Conservation (phyloP, 1,284 basidiomycete genomes). For the Fomitiporia mediterranea region DNA sequence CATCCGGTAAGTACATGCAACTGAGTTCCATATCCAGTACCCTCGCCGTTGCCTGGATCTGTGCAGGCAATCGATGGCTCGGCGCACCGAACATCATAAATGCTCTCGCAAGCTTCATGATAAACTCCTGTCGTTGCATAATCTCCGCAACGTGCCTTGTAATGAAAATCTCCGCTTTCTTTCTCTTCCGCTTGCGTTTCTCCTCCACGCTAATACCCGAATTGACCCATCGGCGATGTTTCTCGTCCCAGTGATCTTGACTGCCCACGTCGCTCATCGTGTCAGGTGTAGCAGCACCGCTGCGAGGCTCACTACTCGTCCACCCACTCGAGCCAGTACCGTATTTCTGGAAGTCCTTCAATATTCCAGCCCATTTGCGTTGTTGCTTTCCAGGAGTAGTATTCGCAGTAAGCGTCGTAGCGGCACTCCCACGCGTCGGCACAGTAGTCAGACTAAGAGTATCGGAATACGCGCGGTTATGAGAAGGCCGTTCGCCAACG, state of each 20-base stretch:
- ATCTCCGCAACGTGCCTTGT: constrained; percentile 88
- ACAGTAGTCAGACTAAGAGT: constrained; percentile 1
- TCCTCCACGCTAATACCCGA: constrained; percentile 28
- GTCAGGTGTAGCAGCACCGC: constrained; percentile 24
- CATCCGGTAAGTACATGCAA: constrained; percentile 84
- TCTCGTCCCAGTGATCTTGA: constrained; percentile 25
- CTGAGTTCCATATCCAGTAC: constrained; percentile 83
- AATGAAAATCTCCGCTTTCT: constrained; percentile 73
- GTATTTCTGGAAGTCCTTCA: constrained; percentile 32
- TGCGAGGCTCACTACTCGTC: constrained; percentile 26
- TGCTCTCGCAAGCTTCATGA: constrained; percentile 83
- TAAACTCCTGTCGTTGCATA: constrained; percentile 83
- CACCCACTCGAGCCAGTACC: constrained; percentile 18
- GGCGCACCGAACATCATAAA: constrained; percentile 97
- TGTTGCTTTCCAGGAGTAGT: constrained; percentile 19
- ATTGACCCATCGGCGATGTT: constrained; percentile 19
- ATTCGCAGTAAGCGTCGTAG: constrained; percentile 19
- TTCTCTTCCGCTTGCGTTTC: constrained; percentile 59
- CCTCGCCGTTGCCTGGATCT: constrained; percentile 81
- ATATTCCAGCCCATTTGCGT: constrained; percentile 30
- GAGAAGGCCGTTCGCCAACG: neutral
- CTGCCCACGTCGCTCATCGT: constrained; percentile 28
- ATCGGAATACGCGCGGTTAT: neutral
- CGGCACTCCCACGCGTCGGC: constrained; percentile 2
- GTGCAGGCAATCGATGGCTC: constrained; percentile 83